Conservation (phyloP, 768 basidiomycete genomes). For the Tricholoma terreum region DNA sequence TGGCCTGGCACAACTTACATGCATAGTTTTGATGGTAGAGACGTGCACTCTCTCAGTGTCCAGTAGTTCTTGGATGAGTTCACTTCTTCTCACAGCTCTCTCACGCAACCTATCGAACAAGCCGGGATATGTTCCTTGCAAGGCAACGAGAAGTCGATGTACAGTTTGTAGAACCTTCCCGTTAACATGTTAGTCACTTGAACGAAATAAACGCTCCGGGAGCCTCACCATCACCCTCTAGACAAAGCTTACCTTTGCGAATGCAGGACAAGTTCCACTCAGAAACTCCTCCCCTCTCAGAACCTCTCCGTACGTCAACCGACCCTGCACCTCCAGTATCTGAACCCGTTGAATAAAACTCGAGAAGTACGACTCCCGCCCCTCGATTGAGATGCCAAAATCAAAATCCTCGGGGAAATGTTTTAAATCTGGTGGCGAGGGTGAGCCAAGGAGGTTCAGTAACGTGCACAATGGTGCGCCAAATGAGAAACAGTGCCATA, state of each 20-base stretch:
- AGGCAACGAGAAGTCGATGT: slow-evolving; percentile 29
- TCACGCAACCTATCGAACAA: slow-evolving; percentile 29
- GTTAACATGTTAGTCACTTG: not conserved
- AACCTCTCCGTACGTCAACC: slow-evolving; percentile 38
- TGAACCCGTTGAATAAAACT: slow-evolving; percentile 36
- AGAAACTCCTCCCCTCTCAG: slow-evolving; percentile 36
- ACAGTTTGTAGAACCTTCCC: slow-evolving; percentile 34
- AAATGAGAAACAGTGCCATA: slow-evolving; percentile 37
- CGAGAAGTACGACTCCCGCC: slow-evolving; percentile 27
- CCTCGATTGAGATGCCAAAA: slow-evolving; percentile 25
- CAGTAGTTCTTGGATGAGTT: slow-evolving; percentile 29
- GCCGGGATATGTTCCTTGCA: slow-evolving; percentile 36
- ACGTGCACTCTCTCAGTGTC: slow-evolving; percentile 32
- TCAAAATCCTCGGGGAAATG: slow-evolving; percentile 27
- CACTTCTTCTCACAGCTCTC: slow-evolving; percentile 20
- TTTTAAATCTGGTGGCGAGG: slow-evolving; percentile 27
- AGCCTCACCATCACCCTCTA: not conserved
- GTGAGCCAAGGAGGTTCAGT: slow-evolving; percentile 36
- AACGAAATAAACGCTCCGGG: not conserved
- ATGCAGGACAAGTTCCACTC: slow-evolving; percentile 27
- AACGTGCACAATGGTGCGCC: slow-evolving; percentile 35
- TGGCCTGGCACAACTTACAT: slow-evolving; percentile 21
- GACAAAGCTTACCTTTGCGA: slow-evolving; percentile 30
- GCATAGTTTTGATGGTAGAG: slow-evolving; percentile 22
- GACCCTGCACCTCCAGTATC: slow-evolving; percentile 31